These are phyloP conservation scores for Plantago ovata DNA, from an alignment of 257 asterid species.

Conservation along the genomic window DNA sequence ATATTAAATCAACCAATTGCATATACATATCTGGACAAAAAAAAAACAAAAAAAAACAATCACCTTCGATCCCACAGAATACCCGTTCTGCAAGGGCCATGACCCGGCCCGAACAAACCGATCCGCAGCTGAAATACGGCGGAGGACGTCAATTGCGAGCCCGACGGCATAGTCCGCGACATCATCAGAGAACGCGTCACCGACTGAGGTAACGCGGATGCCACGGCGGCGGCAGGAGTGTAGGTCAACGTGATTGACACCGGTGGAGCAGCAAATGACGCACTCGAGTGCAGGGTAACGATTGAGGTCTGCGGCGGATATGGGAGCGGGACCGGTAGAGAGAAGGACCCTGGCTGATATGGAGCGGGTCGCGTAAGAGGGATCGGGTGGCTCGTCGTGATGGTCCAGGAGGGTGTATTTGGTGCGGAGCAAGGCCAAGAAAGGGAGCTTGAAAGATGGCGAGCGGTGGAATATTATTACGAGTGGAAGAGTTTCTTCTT, in stretches of 20 bases:
- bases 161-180: slow-evolving; percentile 28
- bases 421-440: slow-evolving; percentile 4
- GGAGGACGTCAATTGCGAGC: background rate
- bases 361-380: background rate
- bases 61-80: slow-evolving; percentile 28
- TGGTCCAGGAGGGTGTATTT: slow-evolving; percentile 28
- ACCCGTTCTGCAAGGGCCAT: slow-evolving; percentile 26
- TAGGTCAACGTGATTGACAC: slow-evolving; percentile 37
- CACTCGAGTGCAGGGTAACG: slow-evolving; percentile 30
- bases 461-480: slow-evolving; percentile 26
- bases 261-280: slow-evolving; percentile 28
- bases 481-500: too few relatives aligned
- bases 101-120: slow-evolving; percentile 33
- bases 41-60: too few relatives aligned
- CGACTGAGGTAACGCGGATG: slow-evolving; percentile 28
- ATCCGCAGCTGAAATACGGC: slow-evolving; percentile 12
- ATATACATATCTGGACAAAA: too few relatives aligned
- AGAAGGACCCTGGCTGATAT: slow-evolving; percentile 27
- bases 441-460: background rate
- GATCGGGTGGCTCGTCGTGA: slow-evolving; percentile 17
- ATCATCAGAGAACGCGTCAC: slow-evolving; percentile 35
- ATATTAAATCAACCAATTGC: too few relatives aligned
- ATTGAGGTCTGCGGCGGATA: slow-evolving; percentile 23
- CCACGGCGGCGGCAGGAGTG: slow-evolving; percentile 42
- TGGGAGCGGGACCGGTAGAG: slow-evolving; percentile 22